Conservation (phyloP, 768 basidiomycete species). For the Rhodotorula sphaerocarpa region DNA sequence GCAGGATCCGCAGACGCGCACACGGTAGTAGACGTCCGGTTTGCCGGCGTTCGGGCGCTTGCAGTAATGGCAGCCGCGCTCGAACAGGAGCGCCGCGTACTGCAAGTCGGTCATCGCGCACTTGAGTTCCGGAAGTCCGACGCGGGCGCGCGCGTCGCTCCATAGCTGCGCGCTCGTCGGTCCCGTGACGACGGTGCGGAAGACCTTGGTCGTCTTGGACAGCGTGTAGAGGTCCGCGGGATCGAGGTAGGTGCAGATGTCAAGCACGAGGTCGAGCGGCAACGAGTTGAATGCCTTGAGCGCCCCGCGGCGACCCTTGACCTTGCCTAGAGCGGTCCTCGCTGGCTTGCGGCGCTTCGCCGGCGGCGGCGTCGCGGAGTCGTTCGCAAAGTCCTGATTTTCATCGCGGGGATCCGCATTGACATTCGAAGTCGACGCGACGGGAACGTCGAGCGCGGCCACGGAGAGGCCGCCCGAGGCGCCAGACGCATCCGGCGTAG, state of each 20-base stretch:
- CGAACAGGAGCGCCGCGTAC: conserved; percentile 12
- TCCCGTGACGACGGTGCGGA: conserved; percentile 18
- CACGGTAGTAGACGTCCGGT: conserved; percentile 10
- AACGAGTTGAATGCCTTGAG: background rate
- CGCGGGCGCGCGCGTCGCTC: background rate
- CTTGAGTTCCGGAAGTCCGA: conserved; percentile 16
- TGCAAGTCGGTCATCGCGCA: conserved; percentile 14
- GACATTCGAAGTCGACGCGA: no score
- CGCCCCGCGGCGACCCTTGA: conserved; percentile 5
- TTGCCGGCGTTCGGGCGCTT: conserved; percentile 15
- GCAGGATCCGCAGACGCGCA: conserved; percentile 8
- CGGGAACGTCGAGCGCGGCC: no score
- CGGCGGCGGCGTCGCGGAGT: background rate
- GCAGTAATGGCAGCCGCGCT: conserved; percentile 19
- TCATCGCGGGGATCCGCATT: background rate
- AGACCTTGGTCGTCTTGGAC: conserved; percentile 6
- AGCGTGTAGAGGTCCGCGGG: conserved; percentile 5
- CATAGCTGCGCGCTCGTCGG: background rate
- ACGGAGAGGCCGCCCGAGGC: no score
- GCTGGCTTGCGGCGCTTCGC: background rate
- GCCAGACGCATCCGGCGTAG: no score
- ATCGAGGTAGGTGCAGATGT: conserved; percentile 12
- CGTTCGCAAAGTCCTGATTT: background rate
- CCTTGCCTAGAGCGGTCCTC: background rate
- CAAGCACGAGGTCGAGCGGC: conserved; percentile 17